phyloP scores from a whole-genome alignment of 1,284 basidiomycete species.

The Amylostereum chailletii region DNA sequence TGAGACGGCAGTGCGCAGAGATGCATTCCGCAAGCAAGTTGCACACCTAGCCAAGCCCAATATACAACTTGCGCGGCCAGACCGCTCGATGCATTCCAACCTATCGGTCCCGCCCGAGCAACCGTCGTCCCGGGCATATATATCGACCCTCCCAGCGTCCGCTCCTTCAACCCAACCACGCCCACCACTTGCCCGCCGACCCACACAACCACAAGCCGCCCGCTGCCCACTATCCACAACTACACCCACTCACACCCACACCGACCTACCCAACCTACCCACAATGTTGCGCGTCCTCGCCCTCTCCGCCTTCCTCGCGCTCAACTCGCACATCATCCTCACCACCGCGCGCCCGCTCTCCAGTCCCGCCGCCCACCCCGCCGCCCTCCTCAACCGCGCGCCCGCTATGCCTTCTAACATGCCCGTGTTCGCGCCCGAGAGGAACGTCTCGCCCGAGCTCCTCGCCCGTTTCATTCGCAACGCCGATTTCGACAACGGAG shows the following conservation, averaged over 20 bases:
- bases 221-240: not conserved
- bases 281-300: slow-evolving; percentile 5
- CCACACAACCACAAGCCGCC: not conserved
- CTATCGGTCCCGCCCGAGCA: too few relatives aligned
- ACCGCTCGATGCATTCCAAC: too few relatives aligned
- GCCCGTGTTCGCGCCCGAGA: not conserved
- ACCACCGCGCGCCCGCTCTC: slow-evolving; percentile 1
- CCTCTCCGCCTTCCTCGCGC: slow-evolving; percentile 5
- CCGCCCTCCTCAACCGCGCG: slow-evolving; percentile 2
- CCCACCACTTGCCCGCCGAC: not conserved
- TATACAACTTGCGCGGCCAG: too few relatives aligned
- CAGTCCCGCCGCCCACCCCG: not conserved
- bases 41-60: too few relatives aligned
- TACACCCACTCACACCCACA: not conserved
- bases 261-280: not conserved
- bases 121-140: not conserved
- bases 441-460: not conserved
- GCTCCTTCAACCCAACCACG: not conserved
- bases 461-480: not conserved
- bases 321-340: not conserved
- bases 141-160: not conserved
- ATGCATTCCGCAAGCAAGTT: too few relatives aligned
- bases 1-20: too few relatives aligned
- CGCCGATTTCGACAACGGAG: not conserved
- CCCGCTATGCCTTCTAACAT: not conserved